Evolutionary conservation across 371 early-diverging fungal species (phyloP).

Genomic region (Coemansia sp.): DNA sequence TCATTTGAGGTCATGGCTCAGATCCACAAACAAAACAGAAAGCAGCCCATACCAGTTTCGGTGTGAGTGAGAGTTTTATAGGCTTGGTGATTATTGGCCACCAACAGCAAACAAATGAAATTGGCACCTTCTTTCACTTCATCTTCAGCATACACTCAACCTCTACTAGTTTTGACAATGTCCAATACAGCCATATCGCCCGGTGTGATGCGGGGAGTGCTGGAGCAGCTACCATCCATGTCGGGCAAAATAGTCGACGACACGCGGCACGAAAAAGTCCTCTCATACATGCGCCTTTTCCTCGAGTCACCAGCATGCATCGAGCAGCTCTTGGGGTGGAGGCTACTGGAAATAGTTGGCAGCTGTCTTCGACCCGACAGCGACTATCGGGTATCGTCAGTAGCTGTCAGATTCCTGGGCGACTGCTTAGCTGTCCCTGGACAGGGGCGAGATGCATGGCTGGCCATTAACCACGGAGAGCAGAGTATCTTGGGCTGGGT

Average conservation of each 20-base stretch:
- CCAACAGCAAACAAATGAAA: too few relatives aligned
- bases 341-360: not conserved
- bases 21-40: too few relatives aligned
- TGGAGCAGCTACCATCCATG: constrained; percentile 56
- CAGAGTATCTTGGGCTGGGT: constrained; percentile 22
- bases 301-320: constrained; percentile 9
- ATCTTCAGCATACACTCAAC: too few relatives aligned
- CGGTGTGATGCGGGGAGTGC: constrained; percentile 51
- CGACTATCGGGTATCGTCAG: constrained; percentile 36
- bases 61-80: too few relatives aligned
- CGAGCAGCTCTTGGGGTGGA: constrained; percentile 17
- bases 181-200: constrained; percentile 42
- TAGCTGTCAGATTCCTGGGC: constrained; percentile 40
- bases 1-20: too few relatives aligned
- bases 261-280: constrained; percentile 61
- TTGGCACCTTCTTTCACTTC: too few relatives aligned
- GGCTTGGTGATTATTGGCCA: too few relatives aligned
- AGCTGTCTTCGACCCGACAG: constrained; percentile 13
- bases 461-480: too few relatives aligned
- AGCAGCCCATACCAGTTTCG: too few relatives aligned
- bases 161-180: too few relatives aligned
- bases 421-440: constrained; percentile 14
- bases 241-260: constrained; percentile 60
- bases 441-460: too few relatives aligned
- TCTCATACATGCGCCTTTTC: constrained; percentile 53